Evolutionary conservation across 2,329 filamentous ascomycete species (phyloP), one percentile per base, ranked within the genome.

Genomic region (Fusarium chaquense): DNA sequence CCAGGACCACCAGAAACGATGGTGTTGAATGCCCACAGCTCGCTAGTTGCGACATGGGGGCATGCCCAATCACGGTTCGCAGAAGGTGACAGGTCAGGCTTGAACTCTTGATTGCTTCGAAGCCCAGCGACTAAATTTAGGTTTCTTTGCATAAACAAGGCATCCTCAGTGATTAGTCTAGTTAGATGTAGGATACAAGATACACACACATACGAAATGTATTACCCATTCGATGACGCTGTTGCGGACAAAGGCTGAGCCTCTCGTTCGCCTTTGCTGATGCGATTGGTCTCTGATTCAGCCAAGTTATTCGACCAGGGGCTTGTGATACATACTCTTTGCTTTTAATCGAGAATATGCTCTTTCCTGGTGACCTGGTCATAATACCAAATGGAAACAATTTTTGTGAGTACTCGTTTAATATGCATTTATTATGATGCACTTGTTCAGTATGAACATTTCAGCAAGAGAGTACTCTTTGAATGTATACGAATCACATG

Each of bases 261-360:
- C 44, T 38, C 35, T 43, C n/a, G 28, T 28, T 15, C 36, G 49
- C 22, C 45, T 33, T 33, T 57, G n/a, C 28, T 46, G 30, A 47
- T 55, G 38, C 44, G 40, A 59, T 52, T 65, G 51, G 49, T 36
- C 50, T 65, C 24, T 56, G n/a, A 20, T 41, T 47, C 53, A 59
- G 38, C 26, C 46, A 26, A 28, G 38, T 20, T 18, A 51, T 35
- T 51, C 41, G 54, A 65, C 33, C 24, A 56, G 53, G 65, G 41
- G 41, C n/a, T 58, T 43, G n/a, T 53, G 32, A 33, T 40, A 30
- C 28, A 30, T 28, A 41, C 47, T 51, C 18, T 51, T 51, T 51
- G 33, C 47, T 51, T 51, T 51, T 51, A 22, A 50, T 50, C 33
- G 16, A 13, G 24, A 51, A 40, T 18, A 40, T 36, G 13, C 9